A percentile compares a stretch with the other conserved stretches of the same genome.
These are phyloP conservation scores for Aspergillus vadensis DNA, from an alignment of 2,329 filamentous ascomycete species.

Conservation along the genomic window DNA sequence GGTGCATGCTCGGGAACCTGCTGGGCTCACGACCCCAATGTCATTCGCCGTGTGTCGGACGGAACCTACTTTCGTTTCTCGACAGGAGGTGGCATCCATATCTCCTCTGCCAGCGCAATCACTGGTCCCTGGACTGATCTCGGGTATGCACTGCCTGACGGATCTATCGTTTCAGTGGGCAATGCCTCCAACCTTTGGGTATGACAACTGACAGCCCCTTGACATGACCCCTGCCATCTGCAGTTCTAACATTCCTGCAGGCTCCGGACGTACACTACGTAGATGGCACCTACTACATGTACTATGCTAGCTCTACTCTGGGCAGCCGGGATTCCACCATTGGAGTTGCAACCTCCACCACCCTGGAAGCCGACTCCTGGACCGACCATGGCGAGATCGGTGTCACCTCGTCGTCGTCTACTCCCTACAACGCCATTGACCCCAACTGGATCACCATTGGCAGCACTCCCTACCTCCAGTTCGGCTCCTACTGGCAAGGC, in stretches of 20 bases:
- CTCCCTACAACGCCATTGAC: slow-evolving; percentile 64
- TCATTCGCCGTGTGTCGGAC: slow-evolving; percentile 52
- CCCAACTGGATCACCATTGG: slow-evolving; percentile 53
- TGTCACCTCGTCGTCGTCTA: slow-evolving; percentile 40
- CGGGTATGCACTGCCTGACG: slow-evolving; percentile 48
- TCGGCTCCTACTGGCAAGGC: slow-evolving; percentile 71
- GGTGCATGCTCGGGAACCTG: slow-evolving; percentile 37
- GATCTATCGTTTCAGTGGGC: slow-evolving; percentile 47
- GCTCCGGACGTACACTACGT: slow-evolving; percentile 65
- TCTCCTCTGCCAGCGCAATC: slow-evolving; percentile 49
- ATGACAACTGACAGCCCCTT: not conserved
- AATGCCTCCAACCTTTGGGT: slow-evolving; percentile 56
- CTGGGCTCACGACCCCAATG: slow-evolving; percentile 51
- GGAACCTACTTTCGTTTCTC: slow-evolving; percentile 58
- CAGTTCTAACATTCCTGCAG: slow-evolving; percentile 36
- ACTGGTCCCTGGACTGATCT: slow-evolving; percentile 54
- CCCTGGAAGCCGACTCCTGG: slow-evolving; percentile 43
- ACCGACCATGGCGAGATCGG: slow-evolving; percentile 40
- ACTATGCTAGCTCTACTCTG: slow-evolving; percentile 65
- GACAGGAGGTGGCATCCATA: slow-evolving; percentile 53
- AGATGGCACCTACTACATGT: slow-evolving; percentile 62
- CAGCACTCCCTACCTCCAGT: slow-evolving; percentile 55
- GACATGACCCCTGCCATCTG: not conserved
- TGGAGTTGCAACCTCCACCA: slow-evolving; percentile 56
- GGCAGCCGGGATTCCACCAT: slow-evolving; percentile 64